Evolutionary conservation across 2,329 filamentous ascomycete genomes (phyloP).

Genomic region (Thelonectria rubi): DNA sequence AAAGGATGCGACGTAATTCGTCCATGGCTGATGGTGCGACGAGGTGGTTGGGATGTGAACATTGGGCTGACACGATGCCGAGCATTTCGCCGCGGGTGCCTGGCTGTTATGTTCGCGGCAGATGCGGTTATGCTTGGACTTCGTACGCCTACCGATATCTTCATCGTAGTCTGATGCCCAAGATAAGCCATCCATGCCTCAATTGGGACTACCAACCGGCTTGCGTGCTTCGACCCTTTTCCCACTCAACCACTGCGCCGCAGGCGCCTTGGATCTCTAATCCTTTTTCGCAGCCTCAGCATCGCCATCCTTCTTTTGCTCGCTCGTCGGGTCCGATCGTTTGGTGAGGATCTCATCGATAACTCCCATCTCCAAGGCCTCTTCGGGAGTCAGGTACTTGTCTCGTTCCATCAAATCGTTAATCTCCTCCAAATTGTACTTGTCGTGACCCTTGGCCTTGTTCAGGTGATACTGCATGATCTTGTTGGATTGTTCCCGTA

Average conservation of each 20-base stretch:
- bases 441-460: constrained; percentile 75
- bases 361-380: constrained; percentile 89
- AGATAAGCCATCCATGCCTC: constrained; percentile 1
- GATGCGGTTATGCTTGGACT: background rate
- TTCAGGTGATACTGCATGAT: constrained; percentile 92
- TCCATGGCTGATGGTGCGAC: constrained; percentile 5
- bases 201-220: background rate
- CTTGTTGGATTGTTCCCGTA: constrained; percentile 84
- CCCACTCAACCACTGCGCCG: no score
- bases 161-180: background rate
- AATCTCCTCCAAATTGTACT: constrained; percentile 82
- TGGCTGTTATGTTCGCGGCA: background rate
- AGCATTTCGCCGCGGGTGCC: constrained; percentile 8
- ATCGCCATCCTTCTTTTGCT: constrained; percentile 38
- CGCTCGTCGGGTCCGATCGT: constrained; percentile 58
- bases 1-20: constrained; percentile 21
- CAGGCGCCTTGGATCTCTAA: constrained; percentile 2
- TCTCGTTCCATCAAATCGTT: constrained; percentile 97
- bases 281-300: constrained; percentile 25
- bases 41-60: background rate
- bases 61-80: constrained; percentile 1
- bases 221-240: background rate
- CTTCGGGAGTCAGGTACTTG: constrained; percentile 88
- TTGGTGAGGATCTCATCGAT: constrained; percentile 86
- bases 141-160: background rate